Conservation (phyloP, 1,284 basidiomycete genomes). For the Trametes polyzona region DNA sequence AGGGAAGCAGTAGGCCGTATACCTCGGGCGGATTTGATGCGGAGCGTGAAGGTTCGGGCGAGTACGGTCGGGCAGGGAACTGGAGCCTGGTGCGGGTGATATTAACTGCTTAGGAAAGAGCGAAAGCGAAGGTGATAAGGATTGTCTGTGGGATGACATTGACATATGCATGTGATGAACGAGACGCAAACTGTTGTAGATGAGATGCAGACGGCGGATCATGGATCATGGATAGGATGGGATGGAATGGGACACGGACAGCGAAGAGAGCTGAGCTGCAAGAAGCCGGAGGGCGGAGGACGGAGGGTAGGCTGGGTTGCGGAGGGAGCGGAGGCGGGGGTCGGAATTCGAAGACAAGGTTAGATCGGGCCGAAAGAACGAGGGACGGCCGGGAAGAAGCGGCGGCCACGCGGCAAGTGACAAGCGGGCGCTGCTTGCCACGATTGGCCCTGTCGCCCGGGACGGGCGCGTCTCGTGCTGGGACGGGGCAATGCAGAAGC, state of each 20-base stretch:
- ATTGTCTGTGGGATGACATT: not conserved
- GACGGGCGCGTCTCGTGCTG: not conserved
- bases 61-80: no score
- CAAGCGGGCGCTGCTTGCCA: constrained; percentile 13
- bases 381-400: constrained; percentile 15
- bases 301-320: not conserved
- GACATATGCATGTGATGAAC: not conserved
- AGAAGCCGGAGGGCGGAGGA: not conserved
- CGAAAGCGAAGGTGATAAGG: not conserved
- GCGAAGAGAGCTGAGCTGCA: not conserved
- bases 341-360: constrained; percentile 1
- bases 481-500: constrained; percentile 17
- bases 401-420: constrained; percentile 15
- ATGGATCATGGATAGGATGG: not conserved
- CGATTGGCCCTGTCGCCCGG: constrained; percentile 1
- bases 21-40: not conserved
- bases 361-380: constrained; percentile 4
- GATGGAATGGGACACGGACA: not conserved
- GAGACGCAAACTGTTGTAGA: not conserved
- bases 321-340: not conserved
- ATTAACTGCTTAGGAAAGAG: not conserved
- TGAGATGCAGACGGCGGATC: not conserved
- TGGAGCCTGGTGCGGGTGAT: no score
- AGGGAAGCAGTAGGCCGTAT: not conserved
- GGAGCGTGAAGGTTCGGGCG: not conserved